Conservation (phyloP, 2,329 filamentous ascomycete genomes). For the Dothideomycetes sp. region DNA sequence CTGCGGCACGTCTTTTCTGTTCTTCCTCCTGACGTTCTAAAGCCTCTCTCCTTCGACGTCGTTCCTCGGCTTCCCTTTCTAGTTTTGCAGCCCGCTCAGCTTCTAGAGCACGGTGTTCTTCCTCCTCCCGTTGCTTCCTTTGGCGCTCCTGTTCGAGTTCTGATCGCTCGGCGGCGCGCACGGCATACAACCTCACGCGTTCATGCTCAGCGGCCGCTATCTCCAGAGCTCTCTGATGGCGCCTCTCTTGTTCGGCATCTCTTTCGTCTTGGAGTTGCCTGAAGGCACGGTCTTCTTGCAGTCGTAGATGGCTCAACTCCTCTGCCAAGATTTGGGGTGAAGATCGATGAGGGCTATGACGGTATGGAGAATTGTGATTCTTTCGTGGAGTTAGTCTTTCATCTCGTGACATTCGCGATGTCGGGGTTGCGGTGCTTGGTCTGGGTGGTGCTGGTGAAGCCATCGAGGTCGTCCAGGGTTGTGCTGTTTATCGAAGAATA, state of each 20-base stretch:
- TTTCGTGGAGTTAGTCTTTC: neutral
- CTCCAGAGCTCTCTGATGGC: conserved; percentile 57
- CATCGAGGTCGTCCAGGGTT: too few species aligned
- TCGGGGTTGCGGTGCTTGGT: conserved; percentile 6
- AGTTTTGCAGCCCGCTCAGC: conserved; percentile 36
- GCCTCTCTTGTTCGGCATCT: conserved; percentile 52
- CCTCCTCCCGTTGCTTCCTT: conserved; percentile 26
- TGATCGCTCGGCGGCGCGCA: conserved; percentile 44
- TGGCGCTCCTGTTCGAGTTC: conserved; percentile 33
- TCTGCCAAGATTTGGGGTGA: conserved; percentile 16
- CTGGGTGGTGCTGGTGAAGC: conserved; percentile 1
- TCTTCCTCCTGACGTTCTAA: conserved; percentile 20
- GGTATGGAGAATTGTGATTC: conserved; percentile 13
- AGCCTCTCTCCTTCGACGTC: conserved; percentile 26
- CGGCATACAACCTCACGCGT: conserved; percentile 48
- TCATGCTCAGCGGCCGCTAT: conserved; percentile 59
- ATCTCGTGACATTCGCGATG: neutral
- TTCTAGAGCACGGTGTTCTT: conserved; percentile 30
- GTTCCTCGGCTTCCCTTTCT: conserved; percentile 31
- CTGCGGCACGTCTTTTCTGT: conserved; percentile 20
- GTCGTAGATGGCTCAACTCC: conserved; percentile 36
- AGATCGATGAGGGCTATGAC: conserved; percentile 18
- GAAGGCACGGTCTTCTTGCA: conserved; percentile 37
- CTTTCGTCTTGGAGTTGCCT: conserved; percentile 54
- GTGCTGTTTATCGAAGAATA: too few species aligned